These are phyloP conservation scores for Penicillium ochrochloron DNA, from an alignment of 495 filamentous ascomycete species.

Conservation along the genomic window DNA sequence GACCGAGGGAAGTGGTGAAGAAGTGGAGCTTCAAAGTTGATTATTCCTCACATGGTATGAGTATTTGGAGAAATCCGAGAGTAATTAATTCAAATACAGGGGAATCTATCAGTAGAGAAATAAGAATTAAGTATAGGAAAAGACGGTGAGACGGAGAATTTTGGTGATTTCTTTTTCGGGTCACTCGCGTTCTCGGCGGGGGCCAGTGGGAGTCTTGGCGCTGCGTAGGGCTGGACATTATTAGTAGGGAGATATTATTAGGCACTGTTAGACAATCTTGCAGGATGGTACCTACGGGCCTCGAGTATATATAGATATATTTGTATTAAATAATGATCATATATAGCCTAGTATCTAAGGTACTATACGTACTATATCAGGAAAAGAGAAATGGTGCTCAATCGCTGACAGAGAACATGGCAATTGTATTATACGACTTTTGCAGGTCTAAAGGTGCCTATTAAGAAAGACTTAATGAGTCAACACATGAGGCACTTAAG, in stretches of 20 bases:
- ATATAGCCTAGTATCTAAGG: no score
- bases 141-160: constrained; percentile 1
- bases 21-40: neutral
- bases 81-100: neutral
- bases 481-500: no score
- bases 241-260: neutral
- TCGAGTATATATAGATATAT: no score
- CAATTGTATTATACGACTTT: no score
- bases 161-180: neutral
- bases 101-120: neutral
- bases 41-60: neutral
- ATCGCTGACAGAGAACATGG: no score
- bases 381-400: no score
- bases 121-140: neutral
- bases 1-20: neutral
- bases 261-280: neutral
- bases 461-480: no score
- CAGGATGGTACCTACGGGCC: neutral
- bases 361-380: no score
- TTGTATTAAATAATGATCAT: neutral
- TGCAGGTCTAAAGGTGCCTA: no score
- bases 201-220: neutral
- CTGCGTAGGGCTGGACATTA: constrained; percentile 3
- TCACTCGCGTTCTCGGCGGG: neutral
- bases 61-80: neutral